Percentiles rank a stretch among this genome's conserved stretches.
phyloP scores from a whole-genome alignment of 2,329 filamentous ascomycete genomes.

The Colletotrichum sojae region DNA sequence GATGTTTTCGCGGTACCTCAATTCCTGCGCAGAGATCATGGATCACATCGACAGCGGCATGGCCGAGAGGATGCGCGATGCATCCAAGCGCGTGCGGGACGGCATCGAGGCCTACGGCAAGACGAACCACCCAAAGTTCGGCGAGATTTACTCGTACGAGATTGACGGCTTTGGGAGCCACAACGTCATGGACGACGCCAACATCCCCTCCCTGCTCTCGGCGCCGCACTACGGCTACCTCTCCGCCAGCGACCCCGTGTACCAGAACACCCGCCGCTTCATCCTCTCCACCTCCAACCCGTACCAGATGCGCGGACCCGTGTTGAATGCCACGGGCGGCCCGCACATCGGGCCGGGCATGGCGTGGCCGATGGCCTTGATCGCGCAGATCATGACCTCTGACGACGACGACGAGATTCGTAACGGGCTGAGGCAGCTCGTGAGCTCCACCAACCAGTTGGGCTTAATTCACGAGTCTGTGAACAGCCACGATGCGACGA shows the following conservation, averaged over 20 bases:
- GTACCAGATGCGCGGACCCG: constrained; percentile 73
- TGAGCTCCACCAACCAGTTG: constrained; percentile 79
- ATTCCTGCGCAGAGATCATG: constrained; percentile 62
- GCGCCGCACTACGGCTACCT: constrained; percentile 72
- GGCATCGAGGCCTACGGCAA: constrained; percentile 80
- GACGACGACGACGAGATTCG: constrained; percentile 82
- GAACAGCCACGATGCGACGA: constrained; percentile 70
- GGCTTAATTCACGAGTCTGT: constrained; percentile 88
- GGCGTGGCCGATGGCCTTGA: constrained; percentile 90
- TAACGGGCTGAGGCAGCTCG: constrained; percentile 71
- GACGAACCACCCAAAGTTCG: constrained; percentile 71
- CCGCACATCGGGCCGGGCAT: constrained; percentile 73
- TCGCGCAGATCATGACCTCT: constrained; percentile 84
- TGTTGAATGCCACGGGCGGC: constrained; percentile 66
- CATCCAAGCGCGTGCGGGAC: constrained; percentile 71
- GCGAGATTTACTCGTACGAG: constrained; percentile 78
- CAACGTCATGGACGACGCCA: constrained; percentile 76
- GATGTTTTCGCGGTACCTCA: constrained; percentile 80
- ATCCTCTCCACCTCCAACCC: constrained; percentile 80
- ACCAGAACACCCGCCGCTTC: constrained; percentile 83
- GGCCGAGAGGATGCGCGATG: constrained; percentile 68
- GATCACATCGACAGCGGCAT: constrained; percentile 63
- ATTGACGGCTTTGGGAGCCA: constrained; percentile 76
- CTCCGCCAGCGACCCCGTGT: constrained; percentile 72
- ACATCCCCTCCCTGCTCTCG: constrained; percentile 73